Conservation (phyloP, 768 basidiomycete genomes). For the Tremella mesenterica region DNA sequence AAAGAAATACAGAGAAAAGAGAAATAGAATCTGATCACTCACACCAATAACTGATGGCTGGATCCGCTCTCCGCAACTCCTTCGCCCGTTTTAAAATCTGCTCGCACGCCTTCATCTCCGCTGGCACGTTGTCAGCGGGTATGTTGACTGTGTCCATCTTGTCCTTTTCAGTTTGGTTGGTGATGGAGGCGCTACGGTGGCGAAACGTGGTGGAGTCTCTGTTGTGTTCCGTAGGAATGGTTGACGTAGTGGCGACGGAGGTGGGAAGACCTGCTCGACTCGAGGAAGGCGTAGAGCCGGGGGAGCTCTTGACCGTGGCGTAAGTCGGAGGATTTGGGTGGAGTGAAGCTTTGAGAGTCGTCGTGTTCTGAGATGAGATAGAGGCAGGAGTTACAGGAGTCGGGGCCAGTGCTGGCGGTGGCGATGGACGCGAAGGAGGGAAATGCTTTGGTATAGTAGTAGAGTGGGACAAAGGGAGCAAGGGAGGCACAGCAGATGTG, state of each 20-base stretch:
- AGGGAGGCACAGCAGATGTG: neutral
- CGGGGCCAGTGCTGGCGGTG: no score
- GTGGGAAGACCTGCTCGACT: neutral
- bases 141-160: slow-evolving; percentile 36
- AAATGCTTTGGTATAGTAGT: no score
- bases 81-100: slow-evolving; percentile 84
- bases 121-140: slow-evolving; percentile 35
- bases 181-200: no score
- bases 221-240: neutral
- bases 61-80: slow-evolving; percentile 72
- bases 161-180: no score
- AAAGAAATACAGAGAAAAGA: no score
- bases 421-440: no score
- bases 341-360: no score
- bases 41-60: slow-evolving; percentile 95
- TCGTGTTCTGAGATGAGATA: no score
- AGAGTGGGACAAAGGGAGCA: neutral
- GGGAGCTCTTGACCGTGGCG: neutral
- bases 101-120: slow-evolving; percentile 51
- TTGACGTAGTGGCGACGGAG: neutral
- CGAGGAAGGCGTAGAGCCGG: neutral
- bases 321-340: neutral
- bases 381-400: no score
- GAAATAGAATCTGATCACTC: no score
- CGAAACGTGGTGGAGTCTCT: no score